These are phyloP conservation scores for Viola pubescens DNA, from an alignment of 441 rosid species.

Conservation along the genomic window DNA sequence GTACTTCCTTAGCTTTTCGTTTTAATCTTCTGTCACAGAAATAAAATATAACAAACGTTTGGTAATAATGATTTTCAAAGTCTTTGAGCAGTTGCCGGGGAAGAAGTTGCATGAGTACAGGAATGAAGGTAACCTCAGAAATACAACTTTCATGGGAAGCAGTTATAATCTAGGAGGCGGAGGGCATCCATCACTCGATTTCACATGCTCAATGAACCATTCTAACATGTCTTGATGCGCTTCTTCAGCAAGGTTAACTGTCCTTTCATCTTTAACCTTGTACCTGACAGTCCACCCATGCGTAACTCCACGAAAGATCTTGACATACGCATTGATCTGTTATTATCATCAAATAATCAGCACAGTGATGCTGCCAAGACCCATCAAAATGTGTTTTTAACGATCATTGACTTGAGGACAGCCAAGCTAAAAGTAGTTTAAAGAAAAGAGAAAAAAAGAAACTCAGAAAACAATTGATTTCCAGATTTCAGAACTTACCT, in stretches of 20 bases:
- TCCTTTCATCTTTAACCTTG: constrained; percentile 25
- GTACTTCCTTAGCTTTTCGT: no score
- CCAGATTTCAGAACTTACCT: constrained; percentile 30
- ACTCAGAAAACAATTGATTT: background rate
- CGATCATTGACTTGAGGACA: no score
- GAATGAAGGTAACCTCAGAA: no score
- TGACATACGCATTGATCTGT: constrained; percentile 37
- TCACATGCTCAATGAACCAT: constrained; percentile 29
- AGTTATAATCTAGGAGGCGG: background rate
- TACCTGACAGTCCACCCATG: constrained; percentile 43
- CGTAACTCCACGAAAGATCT: constrained; percentile 41
- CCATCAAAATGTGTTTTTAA: no score
- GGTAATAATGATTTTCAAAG: no score
- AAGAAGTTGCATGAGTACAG: no score
- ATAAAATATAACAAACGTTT: no score
- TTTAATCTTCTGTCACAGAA: no score
- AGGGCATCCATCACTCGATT: constrained; percentile 7
- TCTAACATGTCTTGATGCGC: constrained; percentile 30
- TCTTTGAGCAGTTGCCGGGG: no score
- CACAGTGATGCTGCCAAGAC: no score
- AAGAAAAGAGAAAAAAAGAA: background rate
- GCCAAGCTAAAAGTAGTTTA: background rate
- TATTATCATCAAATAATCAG: background rate
- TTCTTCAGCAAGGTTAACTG: constrained; percentile 32
- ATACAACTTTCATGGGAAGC: no score